Conservation (phyloP, 495 filamentous ascomycete genomes). For the Podospora australis region DNA sequence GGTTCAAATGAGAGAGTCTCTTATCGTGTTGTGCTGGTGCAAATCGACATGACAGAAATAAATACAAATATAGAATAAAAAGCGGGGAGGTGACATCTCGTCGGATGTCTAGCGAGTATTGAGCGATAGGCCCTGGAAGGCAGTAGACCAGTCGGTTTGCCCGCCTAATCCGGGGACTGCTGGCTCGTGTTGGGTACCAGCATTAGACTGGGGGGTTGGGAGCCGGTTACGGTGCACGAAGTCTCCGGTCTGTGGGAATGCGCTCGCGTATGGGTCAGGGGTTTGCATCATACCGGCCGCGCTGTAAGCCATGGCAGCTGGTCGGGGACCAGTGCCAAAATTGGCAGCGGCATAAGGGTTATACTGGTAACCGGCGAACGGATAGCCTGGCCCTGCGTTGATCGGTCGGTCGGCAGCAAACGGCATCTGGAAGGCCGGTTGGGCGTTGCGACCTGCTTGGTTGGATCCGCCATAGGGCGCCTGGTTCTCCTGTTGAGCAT, state of each 20-base stretch:
- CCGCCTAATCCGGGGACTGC: constrained; percentile 24
- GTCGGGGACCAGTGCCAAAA: constrained; percentile 35
- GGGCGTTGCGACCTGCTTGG: constrained; percentile 33
- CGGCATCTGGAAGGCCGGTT: constrained; percentile 29
- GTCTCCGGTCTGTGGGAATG: constrained; percentile 37
- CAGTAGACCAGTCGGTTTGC: constrained; percentile 40
- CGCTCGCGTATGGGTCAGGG: constrained; percentile 35
- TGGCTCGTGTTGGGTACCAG: constrained; percentile 32
- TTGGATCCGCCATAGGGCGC: constrained; percentile 26
- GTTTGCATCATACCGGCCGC: constrained; percentile 32
- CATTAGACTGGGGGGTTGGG: constrained; percentile 31
- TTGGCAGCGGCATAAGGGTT: constrained; percentile 35
- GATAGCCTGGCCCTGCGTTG: constrained; percentile 28
- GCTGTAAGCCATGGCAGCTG: constrained; percentile 26
- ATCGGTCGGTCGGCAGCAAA: constrained; percentile 33
- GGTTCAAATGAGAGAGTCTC: constrained; percentile 16
- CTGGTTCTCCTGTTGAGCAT: constrained; percentile 38
- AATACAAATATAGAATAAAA: constrained; percentile 10
- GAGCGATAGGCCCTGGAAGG: constrained; percentile 49
- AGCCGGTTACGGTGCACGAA: constrained; percentile 40
- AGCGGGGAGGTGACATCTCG: background rate
- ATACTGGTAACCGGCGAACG: constrained; percentile 31
- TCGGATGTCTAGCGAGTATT: constrained; percentile 43
- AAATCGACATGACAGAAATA: constrained; percentile 8
- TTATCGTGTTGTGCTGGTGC: constrained; percentile 10